These are phyloP conservation scores for Aspergillus pseudotamarii DNA, from an alignment of 2,329 filamentous ascomycete genomes.

Conservation along the genomic window DNA sequence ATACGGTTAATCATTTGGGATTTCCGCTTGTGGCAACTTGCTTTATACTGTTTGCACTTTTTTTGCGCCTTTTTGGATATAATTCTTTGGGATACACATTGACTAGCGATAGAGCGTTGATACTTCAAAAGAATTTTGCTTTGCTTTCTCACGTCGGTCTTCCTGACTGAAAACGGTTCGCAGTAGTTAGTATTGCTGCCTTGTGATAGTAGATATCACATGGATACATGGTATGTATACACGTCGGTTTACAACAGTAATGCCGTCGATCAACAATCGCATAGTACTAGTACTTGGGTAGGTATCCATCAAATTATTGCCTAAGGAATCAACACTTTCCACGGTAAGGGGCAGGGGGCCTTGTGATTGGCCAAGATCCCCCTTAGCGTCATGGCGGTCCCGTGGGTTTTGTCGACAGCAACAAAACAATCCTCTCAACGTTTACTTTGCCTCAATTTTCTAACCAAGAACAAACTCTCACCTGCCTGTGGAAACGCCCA, in stretches of 20 bases:
- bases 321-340: conserved; percentile 5
- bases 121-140: not conserved
- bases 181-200: not conserved
- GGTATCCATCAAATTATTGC: conserved; percentile 6
- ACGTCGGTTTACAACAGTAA: not conserved
- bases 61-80: not conserved
- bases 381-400: conserved; percentile 24
- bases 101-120: conserved; percentile 23
- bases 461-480: conserved; percentile 17
- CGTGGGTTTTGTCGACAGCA: conserved; percentile 32
- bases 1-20: not conserved
- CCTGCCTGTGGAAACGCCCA: not conserved
- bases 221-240: not conserved
- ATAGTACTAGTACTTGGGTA: not conserved
- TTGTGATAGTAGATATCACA: not conserved
- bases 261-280: not conserved
- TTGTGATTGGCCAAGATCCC: conserved; percentile 22
- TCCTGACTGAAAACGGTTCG: not conserved
- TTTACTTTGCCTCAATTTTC: conserved; percentile 17
- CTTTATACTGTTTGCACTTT: not conserved
- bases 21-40: not conserved
- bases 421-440: conserved; percentile 24
- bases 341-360: not conserved
- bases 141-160: not conserved
- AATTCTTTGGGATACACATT: conserved; percentile 12